Percentiles rank a stretch among this genome's conserved stretches.
Evolutionary conservation across 306 rosid genomes (phyloP).

Genomic region (Purshia tridentata): DNA sequence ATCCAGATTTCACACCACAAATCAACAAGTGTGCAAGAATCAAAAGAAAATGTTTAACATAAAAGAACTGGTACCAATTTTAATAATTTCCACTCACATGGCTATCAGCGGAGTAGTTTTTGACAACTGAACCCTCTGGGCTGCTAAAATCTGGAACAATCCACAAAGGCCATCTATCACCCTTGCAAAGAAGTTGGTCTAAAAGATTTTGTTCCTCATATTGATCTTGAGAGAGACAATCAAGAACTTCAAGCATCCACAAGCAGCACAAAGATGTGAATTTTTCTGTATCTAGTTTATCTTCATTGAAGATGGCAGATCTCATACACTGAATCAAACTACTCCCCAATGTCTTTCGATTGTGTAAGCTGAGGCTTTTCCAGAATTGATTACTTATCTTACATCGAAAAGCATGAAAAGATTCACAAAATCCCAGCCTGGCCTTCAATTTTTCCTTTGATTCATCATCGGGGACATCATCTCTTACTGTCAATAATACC

Average conservation of each 20-base stretch:
- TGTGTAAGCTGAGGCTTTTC: conserved; percentile 48
- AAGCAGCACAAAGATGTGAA: conserved; percentile 55
- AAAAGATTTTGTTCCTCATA: conserved; percentile 65
- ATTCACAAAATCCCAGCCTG: conserved; percentile 57
- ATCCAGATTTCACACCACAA: background rate
- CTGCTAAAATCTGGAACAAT: conserved; percentile 43
- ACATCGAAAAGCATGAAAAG: conserved; percentile 44
- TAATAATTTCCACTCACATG: conserved; percentile 29
- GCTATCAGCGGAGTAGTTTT: conserved; percentile 26
- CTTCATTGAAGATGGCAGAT: conserved; percentile 67
- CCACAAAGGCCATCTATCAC: conserved; percentile 75
- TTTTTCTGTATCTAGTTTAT: conserved; percentile 38
- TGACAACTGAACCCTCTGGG: conserved; percentile 39
- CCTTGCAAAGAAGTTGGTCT: conserved; percentile 56
- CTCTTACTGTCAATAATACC: conserved; percentile 32
- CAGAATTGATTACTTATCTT: conserved; percentile 54
- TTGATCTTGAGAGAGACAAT: conserved; percentile 49
- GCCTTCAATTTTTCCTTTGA: conserved; percentile 37
- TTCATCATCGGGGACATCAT: conserved; percentile 43
- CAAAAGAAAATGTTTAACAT: background rate
- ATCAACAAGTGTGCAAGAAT: background rate
- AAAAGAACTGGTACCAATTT: background rate
- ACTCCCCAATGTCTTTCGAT: conserved; percentile 44
- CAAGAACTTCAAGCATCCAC: conserved; percentile 80
- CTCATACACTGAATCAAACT: conserved; percentile 58